Base-by-base conservation (phyloP, 352 stramenopile species). In the Globisporangium alternatum region DNA sequence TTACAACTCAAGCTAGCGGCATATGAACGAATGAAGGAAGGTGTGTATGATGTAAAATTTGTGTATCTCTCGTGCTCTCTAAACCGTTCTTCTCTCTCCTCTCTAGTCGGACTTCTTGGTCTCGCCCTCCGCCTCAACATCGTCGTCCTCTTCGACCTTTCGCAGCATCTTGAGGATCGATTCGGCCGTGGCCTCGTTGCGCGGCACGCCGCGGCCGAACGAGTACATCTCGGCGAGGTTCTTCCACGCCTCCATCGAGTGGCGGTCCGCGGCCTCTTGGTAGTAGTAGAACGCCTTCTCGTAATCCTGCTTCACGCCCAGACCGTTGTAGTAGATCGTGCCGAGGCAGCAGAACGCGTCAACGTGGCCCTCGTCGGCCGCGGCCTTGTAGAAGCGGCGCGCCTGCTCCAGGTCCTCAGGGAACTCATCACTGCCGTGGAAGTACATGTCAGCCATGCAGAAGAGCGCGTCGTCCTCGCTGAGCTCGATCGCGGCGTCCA, bases 141-240 rank as follows among this genome's bases (percentile, higher is more conserved):
- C 51, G 39, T 22, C 37, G 15, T 62, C 45, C 25, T 62, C 55
- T 37, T 68, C 21, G 19, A 62, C 62, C 30, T 68, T 68, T 17
- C 62, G 62, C 44, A 94, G 76, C 87, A 96, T 96, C 66, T 91
- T 89, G 44, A 96, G 75, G 64, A 96, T 96, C 19, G 85, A 87
- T 17, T 88, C 77, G 44, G 87, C 87, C 54, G 84, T 92, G 21
- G 83, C 80, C 41, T 92, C 76, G 59, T 88, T 96, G 61, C 85
- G 79, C 17, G 85, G 83, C 30, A 96, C 86, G 35, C 87, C 87
- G 37, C 77, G 77, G 19, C 87, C 87, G 19, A 85, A 66, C 25
- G 76, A 84, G 66, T 96, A 93, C 87, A 96, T 96, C 56, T 94
- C 87, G 15, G 87, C 87, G 6, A 96, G 74, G 67, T 94, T 96